Conservation (phyloP, 2,329 filamentous ascomycete genomes). For the Aspergillus pseudoterreus region DNA sequence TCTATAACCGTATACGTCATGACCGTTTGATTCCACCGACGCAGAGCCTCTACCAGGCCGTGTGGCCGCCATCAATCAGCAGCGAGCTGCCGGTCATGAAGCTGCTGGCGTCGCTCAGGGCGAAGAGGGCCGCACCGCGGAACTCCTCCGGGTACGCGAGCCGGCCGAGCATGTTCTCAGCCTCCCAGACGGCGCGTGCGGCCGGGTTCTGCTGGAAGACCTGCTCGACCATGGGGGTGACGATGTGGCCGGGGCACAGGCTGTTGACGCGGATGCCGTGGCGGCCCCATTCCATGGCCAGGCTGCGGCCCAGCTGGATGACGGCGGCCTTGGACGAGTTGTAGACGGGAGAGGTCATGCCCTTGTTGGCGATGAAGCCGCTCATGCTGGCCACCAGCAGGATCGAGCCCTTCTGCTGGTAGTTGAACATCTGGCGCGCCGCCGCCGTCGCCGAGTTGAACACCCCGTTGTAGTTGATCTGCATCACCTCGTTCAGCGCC, state of each 20-base stretch:
- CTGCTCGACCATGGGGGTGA: constrained; percentile 72
- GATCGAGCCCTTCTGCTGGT: constrained; percentile 48
- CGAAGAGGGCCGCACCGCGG: constrained; percentile 63
- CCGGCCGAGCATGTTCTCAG: constrained; percentile 51
- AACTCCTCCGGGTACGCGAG: constrained; percentile 57
- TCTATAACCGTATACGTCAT: not conserved
- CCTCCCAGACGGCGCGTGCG: constrained; percentile 39
- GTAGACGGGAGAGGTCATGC: constrained; percentile 43
- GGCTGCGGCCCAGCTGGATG: constrained; percentile 48
- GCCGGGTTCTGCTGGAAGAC: constrained; percentile 75
- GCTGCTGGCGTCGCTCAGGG: constrained; percentile 63
- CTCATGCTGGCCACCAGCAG: constrained; percentile 52
- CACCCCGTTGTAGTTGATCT: constrained; percentile 49
- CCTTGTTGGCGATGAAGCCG: constrained; percentile 49
- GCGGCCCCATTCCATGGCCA: constrained; percentile 53
- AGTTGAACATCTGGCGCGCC: constrained; percentile 47
- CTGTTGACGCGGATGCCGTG: constrained; percentile 53
- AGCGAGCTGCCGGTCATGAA: constrained; percentile 70
- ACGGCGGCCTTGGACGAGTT: constrained; percentile 55
- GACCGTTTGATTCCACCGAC: not conserved
- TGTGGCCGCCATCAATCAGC: constrained; percentile 69
- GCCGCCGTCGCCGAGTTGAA: constrained; percentile 47
- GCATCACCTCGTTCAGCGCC: constrained; percentile 42
- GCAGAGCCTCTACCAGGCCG: constrained; percentile 23
- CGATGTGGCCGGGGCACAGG: constrained; percentile 52